Base-by-base conservation (phyloP, 1,139 yeast species). In the Yamadazyma diospyri region DNA sequence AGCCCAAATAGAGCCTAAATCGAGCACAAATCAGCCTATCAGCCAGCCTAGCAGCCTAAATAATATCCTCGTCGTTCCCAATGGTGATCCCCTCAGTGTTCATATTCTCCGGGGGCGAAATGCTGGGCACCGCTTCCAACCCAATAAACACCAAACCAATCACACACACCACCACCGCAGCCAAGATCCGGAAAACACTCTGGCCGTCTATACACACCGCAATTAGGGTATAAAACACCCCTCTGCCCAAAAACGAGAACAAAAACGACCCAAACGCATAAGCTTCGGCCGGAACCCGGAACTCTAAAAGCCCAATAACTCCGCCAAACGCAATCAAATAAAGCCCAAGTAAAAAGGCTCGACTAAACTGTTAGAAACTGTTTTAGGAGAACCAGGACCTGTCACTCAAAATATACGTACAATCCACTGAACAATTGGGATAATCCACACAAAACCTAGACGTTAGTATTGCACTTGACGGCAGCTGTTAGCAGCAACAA, bases 211-310 rank as follows among this genome's bases (percentile, higher is more conserved):
- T 68, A 45, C 81, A 64, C 18, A 79, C 68, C 14, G 86, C 86
- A 37, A 86, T 63, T 35, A 84, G 64, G 11, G 82, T 64, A 57
- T 85, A 84, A 48, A 83, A 76, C 10, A 78, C 53, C 14, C 95
- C 96, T 48, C 96, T 73, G 4, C 96, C 96, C 12, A 84, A 59
- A 51, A 87, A 87, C 11, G 94, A 84, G 55, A 83, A 84, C 45
- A 84, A 64, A 50, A 88, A 87, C 2, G 94, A 83, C 13, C 83
- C 92, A 52, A 80, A 86, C 10, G 76, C 71, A 45, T 77, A 71
- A 7, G 88, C 75, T 44, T 78, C 76, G 2, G 85, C 74, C 4
- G 86, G 86, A 31, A 78, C 76, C 45, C 72, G 64, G 51, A 81
- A 80, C 51, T 82, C 89, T 36, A 81, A 61, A 25, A 68, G 58